These are phyloP conservation scores for Leucosporidium creatinivorum DNA, from an alignment of 768 basidiomycete genomes.

Conservation along the genomic window DNA sequence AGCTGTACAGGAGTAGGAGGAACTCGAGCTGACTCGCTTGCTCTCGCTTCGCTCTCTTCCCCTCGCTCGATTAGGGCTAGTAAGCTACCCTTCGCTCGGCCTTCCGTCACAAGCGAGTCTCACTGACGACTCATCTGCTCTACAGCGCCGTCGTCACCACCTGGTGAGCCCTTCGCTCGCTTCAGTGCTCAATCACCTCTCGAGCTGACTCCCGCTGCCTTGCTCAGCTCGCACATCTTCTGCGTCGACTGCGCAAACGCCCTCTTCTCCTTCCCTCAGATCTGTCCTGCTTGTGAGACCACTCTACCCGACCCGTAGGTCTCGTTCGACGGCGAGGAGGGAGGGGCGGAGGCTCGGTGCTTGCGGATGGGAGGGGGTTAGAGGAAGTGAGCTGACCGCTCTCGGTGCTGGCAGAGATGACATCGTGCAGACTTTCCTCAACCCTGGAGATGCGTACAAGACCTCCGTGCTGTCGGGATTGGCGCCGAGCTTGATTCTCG, in stretches of 20 bases:
- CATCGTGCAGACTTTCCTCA: slow-evolving; percentile 26
- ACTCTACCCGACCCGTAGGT: slow-evolving; percentile 28
- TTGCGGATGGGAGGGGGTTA: too few relatives aligned
- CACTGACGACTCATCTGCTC: too few relatives aligned
- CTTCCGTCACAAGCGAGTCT: too few relatives aligned
- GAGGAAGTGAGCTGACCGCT: too few relatives aligned
- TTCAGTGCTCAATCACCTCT: not conserved
- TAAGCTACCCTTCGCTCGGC: too few relatives aligned
- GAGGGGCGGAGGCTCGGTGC: too few relatives aligned
- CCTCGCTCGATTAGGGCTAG: too few relatives aligned
- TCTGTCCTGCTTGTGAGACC: slow-evolving; percentile 36
- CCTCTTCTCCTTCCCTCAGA: slow-evolving; percentile 29
- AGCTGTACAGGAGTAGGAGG: too few relatives aligned
- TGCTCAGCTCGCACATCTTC: slow-evolving; percentile 33
- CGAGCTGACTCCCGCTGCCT: not conserved
- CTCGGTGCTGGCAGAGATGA: slow-evolving; percentile 18
- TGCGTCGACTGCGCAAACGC: slow-evolving; percentile 37
- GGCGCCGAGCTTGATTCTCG: slow-evolving; percentile 28
- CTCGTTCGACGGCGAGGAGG: not conserved
- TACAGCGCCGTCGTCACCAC: slow-evolving; percentile 25
- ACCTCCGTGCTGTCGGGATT: slow-evolving; percentile 34
- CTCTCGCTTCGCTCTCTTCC: too few relatives aligned
- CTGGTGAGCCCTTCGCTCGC: slow-evolving; percentile 10
- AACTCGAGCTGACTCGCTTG: too few relatives aligned
- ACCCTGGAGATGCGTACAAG: slow-evolving; percentile 35